phyloP scores from a whole-genome alignment of 148 eudicot species.

The Bassia scoparia region DNA sequence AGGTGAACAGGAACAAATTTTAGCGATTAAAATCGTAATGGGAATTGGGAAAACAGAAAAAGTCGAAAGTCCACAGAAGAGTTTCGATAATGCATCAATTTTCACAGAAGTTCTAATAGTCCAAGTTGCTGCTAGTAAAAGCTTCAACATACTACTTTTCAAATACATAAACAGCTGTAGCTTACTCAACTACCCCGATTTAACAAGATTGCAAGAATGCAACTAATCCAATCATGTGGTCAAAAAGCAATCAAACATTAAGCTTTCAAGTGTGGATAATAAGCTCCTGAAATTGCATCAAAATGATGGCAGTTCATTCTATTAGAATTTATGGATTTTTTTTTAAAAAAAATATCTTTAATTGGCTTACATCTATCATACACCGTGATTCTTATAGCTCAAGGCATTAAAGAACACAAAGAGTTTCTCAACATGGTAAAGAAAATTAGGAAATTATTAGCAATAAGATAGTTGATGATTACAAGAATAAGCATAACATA shows the following conservation, averaged over 20 bases:
- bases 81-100: too few species aligned
- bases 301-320: not conserved
- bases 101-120: slow-evolving; percentile 4
- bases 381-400: slow-evolving; percentile 1
- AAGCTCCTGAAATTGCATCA: not conserved
- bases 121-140: not conserved
- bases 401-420: not conserved
- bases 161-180: not conserved
- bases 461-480: not conserved
- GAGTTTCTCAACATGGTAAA: not conserved
- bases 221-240: slow-evolving; percentile 25
- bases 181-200: slow-evolving; percentile 25
- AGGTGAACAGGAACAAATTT: not conserved
- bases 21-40: too few species aligned
- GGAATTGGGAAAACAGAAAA: too few species aligned
- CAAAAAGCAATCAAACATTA: slow-evolving; percentile 8
- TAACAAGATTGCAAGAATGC: slow-evolving; percentile 13
- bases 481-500: too few species aligned
- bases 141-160: not conserved
- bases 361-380: not conserved
- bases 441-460: not conserved
- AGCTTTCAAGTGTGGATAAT: not conserved
- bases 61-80: too few species aligned
- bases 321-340: not conserved
- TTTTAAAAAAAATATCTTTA: too few species aligned